Base-by-base conservation (phyloP, 225 moss, liverwort and hornwort genomes). In the Sphagnum tenellum region DNA sequence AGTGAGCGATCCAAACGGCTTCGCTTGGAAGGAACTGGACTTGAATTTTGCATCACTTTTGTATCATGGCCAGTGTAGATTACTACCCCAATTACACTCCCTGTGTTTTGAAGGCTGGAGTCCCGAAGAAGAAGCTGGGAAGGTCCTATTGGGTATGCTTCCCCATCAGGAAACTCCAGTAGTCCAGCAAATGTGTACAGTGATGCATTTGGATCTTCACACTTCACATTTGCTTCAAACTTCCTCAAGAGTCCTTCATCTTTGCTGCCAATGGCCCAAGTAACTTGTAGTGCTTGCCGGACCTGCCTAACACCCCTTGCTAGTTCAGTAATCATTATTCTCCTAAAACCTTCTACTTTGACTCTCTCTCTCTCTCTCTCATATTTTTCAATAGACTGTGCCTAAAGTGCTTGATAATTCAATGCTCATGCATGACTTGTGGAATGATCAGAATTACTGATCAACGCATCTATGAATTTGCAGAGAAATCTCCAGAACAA, bases 31-130 rank as follows among this genome's bases (percentile, higher is more conserved):
- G 90, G 87, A 12, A 85, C 78, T 46, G 76, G 61, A 45, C 70
- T 85, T 13, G 82, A 69, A 65, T 90, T 90, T 65, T 71, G 85
- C 87, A 88, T 87, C 11, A 85, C 87, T 71, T 90, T 90, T 8
- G 90, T 83, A 44, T 90, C 85, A 63, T 87, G 85, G 7, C 90
- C 85, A 7, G 85, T 77, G 60, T 82, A 90, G n/a, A 90, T 72
- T 4, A 85, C 87, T 12, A 75, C 82, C 54, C 87, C 89, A 72
- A 75, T 80, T 9, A 87, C 75, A 50, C 74, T 61, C 44, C 81
- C 81, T 4, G 90, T 90, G 64, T 90, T 88, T 68, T 88, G 87
- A 3, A 90, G 83, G 72, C 75, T 88, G 9, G 87, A 90, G 60
- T 90, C 87, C 49, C 90, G 78, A 4, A 90, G 79, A 7, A 90